Evolutionary conservation across 129 eudicot species (phyloP), one percentile per base, ranked within the genome.

Genomic region (Arctium lappa): DNA sequence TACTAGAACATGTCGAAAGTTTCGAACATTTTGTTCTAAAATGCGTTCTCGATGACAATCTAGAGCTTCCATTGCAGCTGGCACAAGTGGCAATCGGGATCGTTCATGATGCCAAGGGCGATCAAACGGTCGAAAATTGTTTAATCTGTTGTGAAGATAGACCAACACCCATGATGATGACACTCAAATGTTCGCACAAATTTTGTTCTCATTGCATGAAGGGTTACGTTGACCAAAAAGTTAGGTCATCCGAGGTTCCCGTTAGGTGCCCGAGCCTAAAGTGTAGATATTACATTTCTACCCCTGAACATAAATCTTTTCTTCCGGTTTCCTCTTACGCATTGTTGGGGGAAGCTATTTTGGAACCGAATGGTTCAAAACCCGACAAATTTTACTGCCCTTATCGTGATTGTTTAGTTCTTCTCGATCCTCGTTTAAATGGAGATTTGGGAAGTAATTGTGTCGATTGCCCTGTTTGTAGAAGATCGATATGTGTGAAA

Each of bases 31-130:
- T 94, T 78, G 85, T 78, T 79, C 77, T 94, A 60, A 90, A 92
- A 71, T 40, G 74, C 68, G 88, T 81, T 81, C 88, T 86, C 11
- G 69, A 65, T 72, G 37, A 18, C 81, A 88, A 88, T 39, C 83
- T 91, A 3, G 87, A 83, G 73, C 86, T 74, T 60, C 86, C 97
- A 13, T 81, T 86, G 18, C 77, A 53, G 9, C 84, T 94, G 75
- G 98, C 98, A 30, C 91, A 69, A 86, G 91, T 94, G 80, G 98
- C 97, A 8, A 85, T 89, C 7, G 97, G 98, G 65, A 75, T 94
- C 46, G 90, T 94, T 76, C 88, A 90, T 33, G 89, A 84, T 79
- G 39, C 71, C 50, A 71, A 85, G 36, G 85, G 75, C 30, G 86
- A 86, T 48, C 72, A 16, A 80, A 33, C 79, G 12, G 79, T 75